A percentile compares a stretch with the other conserved stretches of the same genome.
Conservation (phyloP, 495 filamentous ascomycete species). For the Xylaria grammica region DNA sequence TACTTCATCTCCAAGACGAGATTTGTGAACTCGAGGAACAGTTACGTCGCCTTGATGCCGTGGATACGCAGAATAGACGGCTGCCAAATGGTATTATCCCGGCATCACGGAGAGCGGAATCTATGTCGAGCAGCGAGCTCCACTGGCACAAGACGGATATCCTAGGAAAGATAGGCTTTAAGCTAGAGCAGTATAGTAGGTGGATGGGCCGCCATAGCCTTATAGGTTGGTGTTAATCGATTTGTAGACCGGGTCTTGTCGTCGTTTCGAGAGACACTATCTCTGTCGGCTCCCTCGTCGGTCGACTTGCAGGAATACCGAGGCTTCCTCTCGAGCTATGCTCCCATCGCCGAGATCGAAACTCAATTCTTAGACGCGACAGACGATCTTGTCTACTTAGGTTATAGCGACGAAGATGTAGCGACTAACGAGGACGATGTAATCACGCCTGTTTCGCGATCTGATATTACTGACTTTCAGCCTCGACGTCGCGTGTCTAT, state of each 20-base stretch:
- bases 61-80: conserved; percentile 69
- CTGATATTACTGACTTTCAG: conserved; percentile 23
- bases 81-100: conserved; percentile 59
- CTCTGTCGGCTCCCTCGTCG: conserved; percentile 58
- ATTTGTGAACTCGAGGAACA: conserved; percentile 79
- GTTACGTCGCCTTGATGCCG: conserved; percentile 70
- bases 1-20: conserved; percentile 88
- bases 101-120: conserved; percentile 70
- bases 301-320: conserved; percentile 69
- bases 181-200: conserved; percentile 86
- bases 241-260: conserved; percentile 70
- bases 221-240: conserved; percentile 22
- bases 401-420: conserved; percentile 30
- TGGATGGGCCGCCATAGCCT: conserved; percentile 18
- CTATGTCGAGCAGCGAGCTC: conserved; percentile 69
- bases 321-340: conserved; percentile 64
- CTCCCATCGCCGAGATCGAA: conserved; percentile 69
- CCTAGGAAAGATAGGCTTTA: conserved; percentile 71
- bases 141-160: conserved; percentile 74
- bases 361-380: conserved; percentile 68
- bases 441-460: conserved; percentile 27
- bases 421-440: conserved; percentile 19
- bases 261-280: conserved; percentile 65
- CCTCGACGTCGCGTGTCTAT: conserved; percentile 26
- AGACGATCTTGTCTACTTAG: conserved; percentile 69